Evolutionary conservation across 2,329 filamentous ascomycete species (phyloP).

Genomic region (Aspergillus vadensis): DNA sequence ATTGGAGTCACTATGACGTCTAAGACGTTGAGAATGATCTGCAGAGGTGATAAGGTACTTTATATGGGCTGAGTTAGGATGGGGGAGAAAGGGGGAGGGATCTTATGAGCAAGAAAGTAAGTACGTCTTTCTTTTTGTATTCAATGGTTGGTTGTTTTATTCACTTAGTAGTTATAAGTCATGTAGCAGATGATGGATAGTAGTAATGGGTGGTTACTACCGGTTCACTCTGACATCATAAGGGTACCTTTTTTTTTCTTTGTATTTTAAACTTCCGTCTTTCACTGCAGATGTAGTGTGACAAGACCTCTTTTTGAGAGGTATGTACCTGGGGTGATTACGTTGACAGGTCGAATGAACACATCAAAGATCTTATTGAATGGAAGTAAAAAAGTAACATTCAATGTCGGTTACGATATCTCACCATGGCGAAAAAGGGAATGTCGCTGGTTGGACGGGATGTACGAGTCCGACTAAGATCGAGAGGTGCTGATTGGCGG

Average conservation of each 20-base stretch:
- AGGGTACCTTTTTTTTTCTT: no score
- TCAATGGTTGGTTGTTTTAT: neutral
- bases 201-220: no score
- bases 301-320: no score
- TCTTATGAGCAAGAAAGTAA: neutral
- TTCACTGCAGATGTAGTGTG: no score
- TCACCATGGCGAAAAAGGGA: no score
- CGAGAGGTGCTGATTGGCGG: neutral
- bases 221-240: no score
- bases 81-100: no score
- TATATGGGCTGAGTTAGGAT: neutral
- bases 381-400: neutral
- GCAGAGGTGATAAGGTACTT: slow-evolving; percentile 46
- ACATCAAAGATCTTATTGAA: neutral
- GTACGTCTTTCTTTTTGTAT: no score
- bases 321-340: no score
- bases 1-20: slow-evolving; percentile 7
- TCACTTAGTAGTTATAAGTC: neutral
- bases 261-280: no score
- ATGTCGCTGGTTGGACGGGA: neutral
- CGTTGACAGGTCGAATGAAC: no score
- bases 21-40: slow-evolving; percentile 7
- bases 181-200: no score
- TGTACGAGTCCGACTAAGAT: neutral
- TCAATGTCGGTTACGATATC: neutral